A percentile compares a stretch with the other conserved stretches of the same genome.
Evolutionary conservation across 2,329 filamentous ascomycete species (phyloP).

Genomic region (Stenocarpella maydis): DNA sequence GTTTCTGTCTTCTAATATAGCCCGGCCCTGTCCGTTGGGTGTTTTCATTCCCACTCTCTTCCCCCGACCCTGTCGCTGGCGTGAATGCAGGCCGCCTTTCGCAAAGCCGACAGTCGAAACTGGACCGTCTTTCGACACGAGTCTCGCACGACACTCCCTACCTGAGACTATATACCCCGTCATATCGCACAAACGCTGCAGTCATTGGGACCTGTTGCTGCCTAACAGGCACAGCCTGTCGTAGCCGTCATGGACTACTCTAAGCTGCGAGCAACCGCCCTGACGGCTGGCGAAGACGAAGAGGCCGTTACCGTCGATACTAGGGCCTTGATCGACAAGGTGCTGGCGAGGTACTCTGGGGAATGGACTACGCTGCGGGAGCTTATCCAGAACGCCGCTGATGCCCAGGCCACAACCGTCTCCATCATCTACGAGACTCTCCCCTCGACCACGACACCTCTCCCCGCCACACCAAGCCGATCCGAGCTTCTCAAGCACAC

Average conservation of each 20-base stretch:
- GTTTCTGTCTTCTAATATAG: neutral
- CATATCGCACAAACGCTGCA: neutral
- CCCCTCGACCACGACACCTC: constrained; percentile 80
- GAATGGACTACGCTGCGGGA: constrained; percentile 93
- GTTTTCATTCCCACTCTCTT: neutral
- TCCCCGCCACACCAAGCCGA: constrained; percentile 69
- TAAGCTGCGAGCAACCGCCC: constrained; percentile 83
- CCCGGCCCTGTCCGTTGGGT: neutral
- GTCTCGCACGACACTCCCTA: neutral
- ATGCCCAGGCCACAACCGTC: constrained; percentile 90
- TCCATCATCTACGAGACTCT: constrained; percentile 91
- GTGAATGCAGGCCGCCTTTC: neutral
- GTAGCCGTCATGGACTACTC: constrained; percentile 69
- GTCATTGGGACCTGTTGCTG: constrained; percentile 24
- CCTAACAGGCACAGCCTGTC: constrained; percentile 12
- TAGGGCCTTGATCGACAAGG: constrained; percentile 95
- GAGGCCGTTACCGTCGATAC: constrained; percentile 99
- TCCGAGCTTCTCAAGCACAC: constrained; percentile 83
- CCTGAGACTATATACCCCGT: neutral
- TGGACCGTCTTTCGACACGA: neutral
- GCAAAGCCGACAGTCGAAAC: neutral
- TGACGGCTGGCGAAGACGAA: constrained; percentile 87
- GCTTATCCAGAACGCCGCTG: constrained; percentile 97
- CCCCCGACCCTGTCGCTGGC: neutral
- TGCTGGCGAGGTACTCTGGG: constrained; percentile 93